Evolutionary conservation across 352 stramenopile species (phyloP).

Genomic region (Phytophthora parvispora): DNA sequence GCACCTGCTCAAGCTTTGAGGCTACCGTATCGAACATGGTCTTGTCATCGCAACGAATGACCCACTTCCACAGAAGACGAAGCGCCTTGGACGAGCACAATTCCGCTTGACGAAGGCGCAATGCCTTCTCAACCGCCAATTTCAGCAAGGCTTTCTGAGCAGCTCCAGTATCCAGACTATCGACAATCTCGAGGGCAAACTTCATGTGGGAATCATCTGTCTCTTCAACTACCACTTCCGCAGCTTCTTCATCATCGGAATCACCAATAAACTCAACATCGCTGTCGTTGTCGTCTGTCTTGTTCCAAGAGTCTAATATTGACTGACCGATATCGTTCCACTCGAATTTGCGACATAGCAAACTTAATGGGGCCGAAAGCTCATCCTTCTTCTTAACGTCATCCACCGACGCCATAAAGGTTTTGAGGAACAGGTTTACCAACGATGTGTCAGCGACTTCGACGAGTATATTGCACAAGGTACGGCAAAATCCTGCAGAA

Average conservation of each 20-base stretch:
- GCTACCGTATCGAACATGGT: background rate
- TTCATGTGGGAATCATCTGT: background rate
- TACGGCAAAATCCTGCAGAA: constrained; percentile 1
- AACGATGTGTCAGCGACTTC: constrained; percentile 7
- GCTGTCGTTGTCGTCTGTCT: background rate
- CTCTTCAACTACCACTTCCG: too few species aligned
- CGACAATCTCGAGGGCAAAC: background rate
- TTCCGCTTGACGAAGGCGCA: background rate
- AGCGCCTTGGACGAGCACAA: constrained; percentile 4
- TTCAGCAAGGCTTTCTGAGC: background rate
- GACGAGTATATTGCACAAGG: background rate
- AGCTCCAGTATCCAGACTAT: background rate
- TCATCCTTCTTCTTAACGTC: constrained; percentile 5
- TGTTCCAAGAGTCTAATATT: background rate
- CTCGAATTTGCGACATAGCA: constrained; percentile 5
- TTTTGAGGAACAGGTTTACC: constrained; percentile 11
- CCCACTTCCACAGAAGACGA: constrained; percentile 18
- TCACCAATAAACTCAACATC: too few species aligned
- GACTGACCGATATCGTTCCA: constrained; percentile 8
- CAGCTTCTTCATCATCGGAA: too few species aligned
- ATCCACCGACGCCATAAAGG: background rate
- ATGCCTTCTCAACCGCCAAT: background rate
- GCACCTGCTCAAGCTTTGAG: constrained; percentile 1
- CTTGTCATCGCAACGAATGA: constrained; percentile 2
- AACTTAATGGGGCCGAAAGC: background rate